These are phyloP conservation scores for Juglanconis sp. DNA, from an alignment of 2,329 filamentous ascomycete species.

Conservation along the genomic window DNA sequence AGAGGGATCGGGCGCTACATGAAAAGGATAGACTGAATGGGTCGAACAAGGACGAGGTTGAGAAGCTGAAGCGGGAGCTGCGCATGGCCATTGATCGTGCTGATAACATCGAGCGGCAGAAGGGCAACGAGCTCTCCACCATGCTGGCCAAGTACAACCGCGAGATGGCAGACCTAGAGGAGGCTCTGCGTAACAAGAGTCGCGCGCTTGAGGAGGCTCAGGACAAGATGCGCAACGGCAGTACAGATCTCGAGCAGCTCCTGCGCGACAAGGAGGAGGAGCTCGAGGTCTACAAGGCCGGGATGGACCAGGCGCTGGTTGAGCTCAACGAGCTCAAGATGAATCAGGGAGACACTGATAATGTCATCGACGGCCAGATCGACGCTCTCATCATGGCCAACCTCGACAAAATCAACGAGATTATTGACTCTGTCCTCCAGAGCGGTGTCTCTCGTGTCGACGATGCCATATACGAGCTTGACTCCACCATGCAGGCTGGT, in stretches of 20 bases:
- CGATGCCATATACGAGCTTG: constrained; percentile 93
- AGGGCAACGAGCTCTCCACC: constrained; percentile 90
- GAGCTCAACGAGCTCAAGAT: constrained; percentile 85
- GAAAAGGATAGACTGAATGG: constrained; percentile 87
- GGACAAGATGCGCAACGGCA: constrained; percentile 72
- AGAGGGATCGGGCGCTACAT: constrained; percentile 88
- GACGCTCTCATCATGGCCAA: constrained; percentile 84
- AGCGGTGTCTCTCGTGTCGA: constrained; percentile 91
- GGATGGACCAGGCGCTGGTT: constrained; percentile 93
- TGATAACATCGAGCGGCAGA: constrained; percentile 87
- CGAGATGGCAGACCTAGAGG: constrained; percentile 94
- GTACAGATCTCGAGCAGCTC: constrained; percentile 79
- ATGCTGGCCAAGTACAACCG: constrained; percentile 96
- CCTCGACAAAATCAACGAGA: constrained; percentile 90
- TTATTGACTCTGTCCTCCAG: constrained; percentile 95
- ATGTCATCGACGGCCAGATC: constrained; percentile 83
- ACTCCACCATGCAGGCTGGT: constrained; percentile 96
- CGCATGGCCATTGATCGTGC: constrained; percentile 87
- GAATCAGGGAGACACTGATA: constrained; percentile 71
- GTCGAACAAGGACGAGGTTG: constrained; percentile 85
- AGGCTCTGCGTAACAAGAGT: constrained; percentile 84
- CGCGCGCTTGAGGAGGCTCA: constrained; percentile 81
- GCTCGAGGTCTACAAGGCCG: constrained; percentile 95
- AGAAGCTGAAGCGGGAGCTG: constrained; percentile 91
- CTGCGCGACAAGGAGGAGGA: constrained; percentile 96